phyloP scores from a whole-genome alignment of 2,329 filamentous ascomycete species.

The Penicillium digitatum region DNA sequence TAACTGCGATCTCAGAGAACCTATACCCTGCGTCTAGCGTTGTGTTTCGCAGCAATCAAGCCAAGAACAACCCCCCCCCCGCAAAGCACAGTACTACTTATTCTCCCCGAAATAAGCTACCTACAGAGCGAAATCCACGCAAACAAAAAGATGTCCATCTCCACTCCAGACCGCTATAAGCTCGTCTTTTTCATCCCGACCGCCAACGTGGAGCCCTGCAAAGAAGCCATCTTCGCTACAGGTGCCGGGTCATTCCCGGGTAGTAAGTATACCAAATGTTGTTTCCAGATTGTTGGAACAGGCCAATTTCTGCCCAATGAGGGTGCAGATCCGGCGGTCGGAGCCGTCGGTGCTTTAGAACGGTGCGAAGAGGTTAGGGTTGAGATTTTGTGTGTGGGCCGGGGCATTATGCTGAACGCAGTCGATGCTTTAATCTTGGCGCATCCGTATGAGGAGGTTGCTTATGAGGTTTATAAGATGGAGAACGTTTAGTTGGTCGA shows the following conservation, averaged over 20 bases:
- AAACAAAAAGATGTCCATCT: conserved; percentile 24
- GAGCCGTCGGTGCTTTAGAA: conserved; percentile 38
- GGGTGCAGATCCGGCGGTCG: conserved; percentile 42
- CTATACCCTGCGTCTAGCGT: background rate
- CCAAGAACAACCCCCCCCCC: background rate
- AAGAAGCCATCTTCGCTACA: conserved; percentile 42
- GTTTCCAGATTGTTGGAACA: conserved; percentile 40
- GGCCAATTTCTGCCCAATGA: conserved; percentile 43
- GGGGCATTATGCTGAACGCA: conserved; percentile 36
- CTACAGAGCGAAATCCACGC: background rate
- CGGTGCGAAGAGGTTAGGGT: conserved; percentile 43
- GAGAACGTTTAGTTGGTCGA: conserved; percentile 35
- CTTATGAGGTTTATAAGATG: conserved; percentile 45
- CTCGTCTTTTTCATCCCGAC: conserved; percentile 45
- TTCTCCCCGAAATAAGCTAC: background rate
- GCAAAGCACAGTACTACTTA: background rate
- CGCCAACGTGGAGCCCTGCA: conserved; percentile 38
- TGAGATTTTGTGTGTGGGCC: conserved; percentile 43
- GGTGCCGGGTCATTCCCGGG: conserved; percentile 43
- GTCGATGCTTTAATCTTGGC: conserved; percentile 41
- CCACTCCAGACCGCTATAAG: conserved; percentile 36
- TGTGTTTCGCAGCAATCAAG: background rate
- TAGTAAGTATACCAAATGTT: conserved; percentile 40
- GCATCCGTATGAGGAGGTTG: conserved; percentile 48
- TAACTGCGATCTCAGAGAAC: background rate